A percentile compares a stretch with the other conserved stretches of the same genome.
phyloP scores from a whole-genome alignment of 2,329 filamentous ascomycete species.

The Elsinoe australis region DNA sequence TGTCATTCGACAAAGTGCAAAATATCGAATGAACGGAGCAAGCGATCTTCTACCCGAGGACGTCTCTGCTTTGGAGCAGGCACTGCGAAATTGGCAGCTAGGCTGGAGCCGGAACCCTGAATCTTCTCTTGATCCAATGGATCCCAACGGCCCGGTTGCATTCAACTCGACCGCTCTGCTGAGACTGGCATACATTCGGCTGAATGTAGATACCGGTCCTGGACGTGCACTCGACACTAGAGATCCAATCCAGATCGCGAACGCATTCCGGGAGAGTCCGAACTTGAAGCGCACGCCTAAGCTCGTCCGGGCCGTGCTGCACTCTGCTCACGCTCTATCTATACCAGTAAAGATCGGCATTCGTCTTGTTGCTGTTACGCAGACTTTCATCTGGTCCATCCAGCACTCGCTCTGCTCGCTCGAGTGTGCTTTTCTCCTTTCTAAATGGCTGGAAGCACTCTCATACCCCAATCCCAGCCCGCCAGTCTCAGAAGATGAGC shows the following conservation, averaged over 20 bases:
- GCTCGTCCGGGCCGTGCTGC: slow-evolving; percentile 44
- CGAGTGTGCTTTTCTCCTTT: slow-evolving; percentile 48
- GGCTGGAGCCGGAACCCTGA: slow-evolving; percentile 32
- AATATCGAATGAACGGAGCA: slow-evolving; percentile 30
- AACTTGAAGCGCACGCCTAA: slow-evolving; percentile 43
- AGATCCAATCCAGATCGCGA: slow-evolving; percentile 36
- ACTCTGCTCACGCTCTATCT: slow-evolving; percentile 48
- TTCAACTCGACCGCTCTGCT: slow-evolving; percentile 42
- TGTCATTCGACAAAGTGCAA: slow-evolving; percentile 50
- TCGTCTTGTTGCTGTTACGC: slow-evolving; percentile 47
- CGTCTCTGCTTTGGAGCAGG: slow-evolving; percentile 35
- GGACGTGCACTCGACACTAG: slow-evolving; percentile 39
- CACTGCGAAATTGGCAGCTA: slow-evolving; percentile 31
- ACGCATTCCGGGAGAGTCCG: slow-evolving; percentile 34
- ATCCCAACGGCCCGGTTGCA: slow-evolving; percentile 32
- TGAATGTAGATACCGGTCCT: slow-evolving; percentile 41
- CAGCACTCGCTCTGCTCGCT: slow-evolving; percentile 49
- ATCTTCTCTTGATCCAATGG: slow-evolving; percentile 32
- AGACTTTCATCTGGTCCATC: slow-evolving; percentile 51
- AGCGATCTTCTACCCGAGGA: slow-evolving; percentile 34
- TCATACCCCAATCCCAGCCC: slow-evolving; percentile 29
- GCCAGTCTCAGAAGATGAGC: slow-evolving; percentile 34
- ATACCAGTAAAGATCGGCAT: slow-evolving; percentile 50
- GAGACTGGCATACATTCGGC: slow-evolving; percentile 41
- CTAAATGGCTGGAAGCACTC: slow-evolving; percentile 43